Base-by-base conservation (phyloP, 768 basidiomycete genomes). In the Suillus subluteus region DNA sequence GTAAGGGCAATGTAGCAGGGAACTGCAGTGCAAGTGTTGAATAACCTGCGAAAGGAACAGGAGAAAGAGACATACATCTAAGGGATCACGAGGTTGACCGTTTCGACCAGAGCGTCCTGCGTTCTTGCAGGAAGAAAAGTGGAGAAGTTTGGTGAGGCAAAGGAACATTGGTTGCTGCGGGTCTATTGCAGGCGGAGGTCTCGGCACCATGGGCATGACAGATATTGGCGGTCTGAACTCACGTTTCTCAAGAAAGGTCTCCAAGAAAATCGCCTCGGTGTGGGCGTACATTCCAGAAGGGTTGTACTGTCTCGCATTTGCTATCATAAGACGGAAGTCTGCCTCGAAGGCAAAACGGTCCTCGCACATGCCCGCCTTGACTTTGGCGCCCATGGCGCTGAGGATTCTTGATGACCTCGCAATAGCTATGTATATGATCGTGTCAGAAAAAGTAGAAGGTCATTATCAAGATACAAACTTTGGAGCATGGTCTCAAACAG, bases 301-400 rank as follows among this genome's bases (percentile, higher is more conserved):
- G 73, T 98, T 99, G 82, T 97, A 99, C 21, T 83, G 81, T 74
- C 91, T 91, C 26, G 95, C 94, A 72, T 99, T 99, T 55, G 81
- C 74, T 58, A 95, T 86, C 89, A 99, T 95, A 63, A 97, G 85
- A 65, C 84, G 87, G 77, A 99, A 91, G 76, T 99, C 98, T 35
- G 85, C 82, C 69, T 90, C 89, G 76, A 99, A 97, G 16, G 84
- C 90, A 72, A 90, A 88, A 12, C 95, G 88, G 71, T 92, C 88
- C 67, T 88, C 85, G 80, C 98, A 99, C 78, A 91, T 86, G 7
- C 96, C 95, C 65, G 86, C 88, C 71, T 92, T 89, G 13, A 99
- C 80, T 75, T 97, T 98, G 44, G 91, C 91, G 35, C 84, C 82
- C 83, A 96, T 92, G 0, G 96, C 95, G 62, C 90, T 89, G 21